Evolutionary conservation across 768 basidiomycete species (phyloP).

Genomic region (Lentinula edodes): DNA sequence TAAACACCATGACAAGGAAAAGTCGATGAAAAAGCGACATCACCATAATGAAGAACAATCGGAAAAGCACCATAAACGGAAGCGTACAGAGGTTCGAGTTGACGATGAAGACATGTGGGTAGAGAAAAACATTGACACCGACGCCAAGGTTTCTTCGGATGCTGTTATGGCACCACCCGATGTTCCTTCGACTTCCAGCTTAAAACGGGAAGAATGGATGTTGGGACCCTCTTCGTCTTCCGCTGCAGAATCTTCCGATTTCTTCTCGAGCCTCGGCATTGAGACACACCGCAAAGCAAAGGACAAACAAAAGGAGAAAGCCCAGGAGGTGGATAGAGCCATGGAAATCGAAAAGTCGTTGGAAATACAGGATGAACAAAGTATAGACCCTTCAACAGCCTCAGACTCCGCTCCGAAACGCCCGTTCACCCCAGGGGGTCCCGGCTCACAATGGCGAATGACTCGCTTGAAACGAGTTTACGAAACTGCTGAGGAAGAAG

Average conservation of each 20-base stretch:
- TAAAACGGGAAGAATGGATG: conserved; percentile 91
- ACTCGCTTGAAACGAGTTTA: conserved; percentile 88
- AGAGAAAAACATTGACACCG: conserved; percentile 81
- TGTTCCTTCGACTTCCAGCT: conserved; percentile 46
- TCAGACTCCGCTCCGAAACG: conserved; percentile 38
- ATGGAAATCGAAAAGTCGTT: conserved; percentile 17
- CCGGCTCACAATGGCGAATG: conserved; percentile 97
- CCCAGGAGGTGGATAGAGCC: conserved; percentile 61
- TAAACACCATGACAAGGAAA: conserved; percentile 25
- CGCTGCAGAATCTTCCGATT: conserved; percentile 62
- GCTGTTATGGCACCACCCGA: conserved; percentile 33
- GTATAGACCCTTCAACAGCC: conserved; percentile 35
- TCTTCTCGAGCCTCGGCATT: conserved; percentile 84
- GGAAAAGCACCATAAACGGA: conserved; percentile 26
- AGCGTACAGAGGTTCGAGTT: conserved; percentile 51
- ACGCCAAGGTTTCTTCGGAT: conserved; percentile 47
- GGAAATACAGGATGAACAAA: conserved; percentile 59
- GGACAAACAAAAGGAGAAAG: conserved; percentile 56
- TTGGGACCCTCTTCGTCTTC: conserved; percentile 39
- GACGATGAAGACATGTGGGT: conserved; percentile 78
- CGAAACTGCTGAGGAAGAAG: conserved; percentile 87
- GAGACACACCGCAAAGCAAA: conserved; percentile 62
- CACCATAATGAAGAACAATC: conserved; percentile 29
- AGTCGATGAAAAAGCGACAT: conserved; percentile 40
- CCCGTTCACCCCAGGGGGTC: conserved; percentile 71